Evolutionary conservation across 192 early-diverging fungal genomes (phyloP), one percentile per base, ranked within the genome.

Genomic region (Umbelopsis sp.): DNA sequence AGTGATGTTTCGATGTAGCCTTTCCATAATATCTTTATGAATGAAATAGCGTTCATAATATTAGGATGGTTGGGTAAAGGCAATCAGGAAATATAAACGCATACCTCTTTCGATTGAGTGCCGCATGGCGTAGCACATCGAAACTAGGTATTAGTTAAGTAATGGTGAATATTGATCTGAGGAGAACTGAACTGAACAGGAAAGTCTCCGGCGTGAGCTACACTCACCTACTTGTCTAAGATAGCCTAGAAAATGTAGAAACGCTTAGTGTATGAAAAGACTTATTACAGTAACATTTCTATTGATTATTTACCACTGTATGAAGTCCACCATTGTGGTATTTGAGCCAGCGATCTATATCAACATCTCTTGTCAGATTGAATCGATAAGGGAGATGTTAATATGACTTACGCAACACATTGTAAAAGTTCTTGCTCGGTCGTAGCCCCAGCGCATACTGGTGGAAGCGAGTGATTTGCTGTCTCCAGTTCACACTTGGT

Each of bases 1-100:
- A 20, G 45, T 70, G 47, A 70, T 70, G 14, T 70, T 70, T 32
- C 29, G 45, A 70, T 70, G 68, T 20, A 70, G 47, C 17, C 36
- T 29, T 53, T 51, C 31, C n/a, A 70, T 25, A 21, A 67, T 32
- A 31, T 25, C 47, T 70, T 1, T 41, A 70, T 11, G 24, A 2
- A 24, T 4, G 21, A 22, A 50, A 24, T n/a, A n/a, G n/a, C n/a
- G n/a, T n/a, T n/a, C n/a, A n/a, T n/a, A n/a, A n/a, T n/a, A n/a
- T n/a, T n/a, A n/a, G n/a, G n/a, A 70, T 14, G n/a, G 21, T 4
- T 68, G 24, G 43, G n/a, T n/a, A n/a, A n/a, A n/a, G n/a, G n/a
- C n/a, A n/a, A n/a, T n/a, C n/a, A n/a, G n/a, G n/a, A n/a, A n/a
- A n/a, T n/a, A n/a, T n/a, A 45, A 25, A 45, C 11, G 17, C 5